phyloP scores from a whole-genome alignment of 164 flowering plant genomes.

The Sedum album region DNA sequence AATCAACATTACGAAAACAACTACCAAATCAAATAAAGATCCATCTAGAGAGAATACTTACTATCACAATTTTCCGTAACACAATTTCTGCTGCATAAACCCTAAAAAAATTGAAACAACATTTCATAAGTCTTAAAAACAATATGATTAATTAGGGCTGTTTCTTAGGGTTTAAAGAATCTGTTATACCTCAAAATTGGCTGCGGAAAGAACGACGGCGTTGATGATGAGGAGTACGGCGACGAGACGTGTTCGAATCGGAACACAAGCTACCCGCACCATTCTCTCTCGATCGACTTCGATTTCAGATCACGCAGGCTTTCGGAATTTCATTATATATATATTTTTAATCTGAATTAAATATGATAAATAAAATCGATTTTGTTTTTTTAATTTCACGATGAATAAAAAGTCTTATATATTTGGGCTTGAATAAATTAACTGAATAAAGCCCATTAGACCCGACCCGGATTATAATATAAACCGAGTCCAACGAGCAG shows the following conservation, averaged over 20 bases:
- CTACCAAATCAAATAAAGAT: neutral
- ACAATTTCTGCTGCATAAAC: constrained; percentile 59
- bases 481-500: neutral
- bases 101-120: constrained; percentile 20
- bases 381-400: no score
- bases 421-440: no score
- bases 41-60: constrained; percentile 20
- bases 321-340: no score
- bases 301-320: neutral
- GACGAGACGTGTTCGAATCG: constrained; percentile 2
- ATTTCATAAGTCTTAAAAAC: neutral
- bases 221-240: constrained; percentile 15
- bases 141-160: neutral
- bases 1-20: neutral
- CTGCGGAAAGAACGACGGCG: constrained; percentile 16
- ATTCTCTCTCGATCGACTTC: constrained; percentile 6
- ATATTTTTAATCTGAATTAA: no score
- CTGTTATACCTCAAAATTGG: constrained; percentile 15
- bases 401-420: no score
- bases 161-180: neutral
- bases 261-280: constrained; percentile 2
- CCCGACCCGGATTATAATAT: neutral
- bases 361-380: no score
- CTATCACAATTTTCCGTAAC: constrained; percentile 60
- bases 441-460: no score